Percentiles rank a stretch among this genome's conserved stretches.
Evolutionary conservation across 2,329 filamentous ascomycete species (phyloP).

Genomic region (Cladobotryum mycophilum): DNA sequence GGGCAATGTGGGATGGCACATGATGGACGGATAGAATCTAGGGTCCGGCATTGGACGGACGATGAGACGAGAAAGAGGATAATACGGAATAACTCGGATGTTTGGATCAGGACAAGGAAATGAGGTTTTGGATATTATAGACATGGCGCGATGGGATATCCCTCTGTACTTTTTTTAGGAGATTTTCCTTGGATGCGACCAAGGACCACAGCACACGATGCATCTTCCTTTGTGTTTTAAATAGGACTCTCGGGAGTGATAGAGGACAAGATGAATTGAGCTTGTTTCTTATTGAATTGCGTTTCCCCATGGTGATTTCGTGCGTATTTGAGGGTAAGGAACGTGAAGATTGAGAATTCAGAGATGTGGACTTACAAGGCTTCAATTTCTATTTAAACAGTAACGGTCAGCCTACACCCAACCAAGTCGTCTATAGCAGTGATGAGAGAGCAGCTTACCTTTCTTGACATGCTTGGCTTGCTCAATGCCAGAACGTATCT

Average conservation of each 20-base stretch:
- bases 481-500: constrained; percentile 70
- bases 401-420: background rate
- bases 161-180: background rate
- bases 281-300: no score
- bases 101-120: background rate
- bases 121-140: background rate
- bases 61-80: no score
- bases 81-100: no score
- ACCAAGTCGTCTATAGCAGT: background rate
- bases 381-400: constrained; percentile 68
- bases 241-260: no score
- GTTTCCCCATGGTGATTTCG: no score
- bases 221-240: no score
- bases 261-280: no score
- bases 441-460: constrained; percentile 44
- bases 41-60: no score
- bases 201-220: no score
- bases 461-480: constrained; percentile 87
- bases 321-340: no score
- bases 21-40: no score
- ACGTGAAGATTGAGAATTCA: background rate
- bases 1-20: background rate
- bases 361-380: constrained; percentile 62
- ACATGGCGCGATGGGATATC: background rate
- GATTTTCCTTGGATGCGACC: background rate